Base-by-base conservation (phyloP, 1,284 basidiomycete genomes). In the Stygiomarasmius scandens region DNA sequence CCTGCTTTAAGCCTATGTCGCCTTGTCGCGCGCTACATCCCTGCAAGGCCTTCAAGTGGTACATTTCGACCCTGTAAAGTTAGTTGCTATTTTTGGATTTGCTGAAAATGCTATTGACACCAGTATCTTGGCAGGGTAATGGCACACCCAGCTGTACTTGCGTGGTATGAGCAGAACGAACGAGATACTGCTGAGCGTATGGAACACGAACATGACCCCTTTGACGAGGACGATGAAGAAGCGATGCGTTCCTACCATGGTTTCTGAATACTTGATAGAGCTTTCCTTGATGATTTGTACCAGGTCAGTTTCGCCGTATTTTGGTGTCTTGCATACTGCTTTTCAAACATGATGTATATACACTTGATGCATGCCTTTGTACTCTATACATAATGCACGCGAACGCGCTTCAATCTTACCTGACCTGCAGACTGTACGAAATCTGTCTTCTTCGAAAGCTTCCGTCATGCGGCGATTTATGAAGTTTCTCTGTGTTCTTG, bases 11-110 rank as follows among this genome's bases (percentile, higher is more conserved):
- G 93, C 93, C 2, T 98, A 98, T 69, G 95, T 97, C 44, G 96
- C 96, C 0, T 81, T 98, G 16, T 96, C 94, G 9, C 89, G 96
- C 47, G 96, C 96, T 4, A 97, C 93, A 0, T 87, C 81, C 14
- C 79, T 97, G 66, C 86, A 90, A 29, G 85, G 89, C 0, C 77
- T 98, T 27, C 90, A 98, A 71, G 90, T 98, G 9, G 72, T 89
- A 6, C 87, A 90, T 58, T 98, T 98, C 73, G 77, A 87, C 63
- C 73, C 85, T 0, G 74, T 74, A 43, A 95, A 91, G 93, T 92
- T 64, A 64, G 81, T 61, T 10, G n/a, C 16, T 53, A 49, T 4
- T 47, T 24, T 34, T 23, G 14, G 20, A 24, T 9, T 49, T 3
- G 46, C 44, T 23, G 23, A 46, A 34, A 24, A 45, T 49, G 46